phyloP scores from a whole-genome alignment of 208 protist species.

The Trypanosoma grayi region DNA sequence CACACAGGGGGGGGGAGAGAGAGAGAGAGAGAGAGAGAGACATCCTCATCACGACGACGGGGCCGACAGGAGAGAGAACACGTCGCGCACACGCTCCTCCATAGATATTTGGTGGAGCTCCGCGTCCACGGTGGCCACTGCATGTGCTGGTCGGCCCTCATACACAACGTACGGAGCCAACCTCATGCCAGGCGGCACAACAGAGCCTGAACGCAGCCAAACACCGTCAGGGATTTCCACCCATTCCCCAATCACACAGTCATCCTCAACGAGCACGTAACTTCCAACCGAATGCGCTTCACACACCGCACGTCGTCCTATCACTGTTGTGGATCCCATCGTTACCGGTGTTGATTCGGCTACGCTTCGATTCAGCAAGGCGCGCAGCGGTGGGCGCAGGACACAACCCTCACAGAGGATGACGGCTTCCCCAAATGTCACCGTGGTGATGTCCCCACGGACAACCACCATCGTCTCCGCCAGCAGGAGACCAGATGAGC shows the following conservation, averaged over 20 bases:
- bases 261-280: conserved; percentile 57
- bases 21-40: neutral
- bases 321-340: conserved; percentile 42
- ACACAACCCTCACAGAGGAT: conserved; percentile 38
- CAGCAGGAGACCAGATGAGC: neutral
- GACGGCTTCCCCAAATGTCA: conserved; percentile 32
- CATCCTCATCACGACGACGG: neutral
- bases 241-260: conserved; percentile 51
- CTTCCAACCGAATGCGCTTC: conserved; percentile 49
- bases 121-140: conserved; percentile 36
- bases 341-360: conserved; percentile 30
- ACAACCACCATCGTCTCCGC: conserved; percentile 27
- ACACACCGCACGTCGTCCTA: conserved; percentile 53
- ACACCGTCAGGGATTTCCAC: conserved; percentile 56
- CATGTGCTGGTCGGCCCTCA: conserved; percentile 39
- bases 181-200: conserved; percentile 46
- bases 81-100: conserved; percentile 37
- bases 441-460: conserved; percentile 32
- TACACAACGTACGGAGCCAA: conserved; percentile 65
- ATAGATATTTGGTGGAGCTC: conserved; percentile 39
- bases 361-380: conserved; percentile 34
- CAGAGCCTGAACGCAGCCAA: conserved; percentile 46
- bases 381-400: conserved; percentile 46
- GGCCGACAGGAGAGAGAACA: conserved; percentile 2
- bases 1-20: neutral